Evolutionary conservation across 2,329 filamentous ascomycete species (phyloP).

Genomic region (Trichothecium sympodiale): DNA sequence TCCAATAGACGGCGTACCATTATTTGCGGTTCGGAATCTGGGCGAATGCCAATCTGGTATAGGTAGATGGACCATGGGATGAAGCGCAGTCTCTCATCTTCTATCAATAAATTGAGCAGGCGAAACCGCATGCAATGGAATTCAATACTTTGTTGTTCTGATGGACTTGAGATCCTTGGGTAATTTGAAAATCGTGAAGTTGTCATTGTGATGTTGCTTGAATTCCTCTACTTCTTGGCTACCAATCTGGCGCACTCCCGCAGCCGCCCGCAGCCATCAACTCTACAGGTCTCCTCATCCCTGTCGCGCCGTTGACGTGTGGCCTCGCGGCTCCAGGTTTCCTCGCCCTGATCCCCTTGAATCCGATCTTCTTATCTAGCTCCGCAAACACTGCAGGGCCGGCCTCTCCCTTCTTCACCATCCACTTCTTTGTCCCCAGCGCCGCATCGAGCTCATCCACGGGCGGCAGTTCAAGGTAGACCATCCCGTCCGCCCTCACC

Average conservation of each 20-base stretch:
- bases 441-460: constrained; percentile 70
- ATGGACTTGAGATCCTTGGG: too few species aligned
- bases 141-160: too few species aligned
- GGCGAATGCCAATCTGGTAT: too few species aligned
- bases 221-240: constrained; percentile 2
- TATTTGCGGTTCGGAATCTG: too few species aligned
- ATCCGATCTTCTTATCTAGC: constrained; percentile 34
- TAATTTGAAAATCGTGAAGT: too few species aligned
- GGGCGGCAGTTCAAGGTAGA: constrained; percentile 73
- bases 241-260: constrained; percentile 37
- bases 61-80: too few species aligned
- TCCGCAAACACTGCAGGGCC: constrained; percentile 27
- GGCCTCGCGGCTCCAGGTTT: constrained; percentile 25
- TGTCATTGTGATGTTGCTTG: not conserved
- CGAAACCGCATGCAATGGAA: too few species aligned
- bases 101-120: too few species aligned
- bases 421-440: constrained; percentile 70
- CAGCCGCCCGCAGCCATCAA: constrained; percentile 22
- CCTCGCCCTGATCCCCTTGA: constrained; percentile 31
- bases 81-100: too few species aligned
- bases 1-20: too few species aligned
- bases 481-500: constrained; percentile 59
- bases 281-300: constrained; percentile 26
- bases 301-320: constrained; percentile 13
- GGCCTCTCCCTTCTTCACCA: constrained; percentile 60